Evolutionary conservation across 2,329 filamentous ascomycete genomes (phyloP).

Genomic region (Stagonosporopsis chrysanthemi): DNA sequence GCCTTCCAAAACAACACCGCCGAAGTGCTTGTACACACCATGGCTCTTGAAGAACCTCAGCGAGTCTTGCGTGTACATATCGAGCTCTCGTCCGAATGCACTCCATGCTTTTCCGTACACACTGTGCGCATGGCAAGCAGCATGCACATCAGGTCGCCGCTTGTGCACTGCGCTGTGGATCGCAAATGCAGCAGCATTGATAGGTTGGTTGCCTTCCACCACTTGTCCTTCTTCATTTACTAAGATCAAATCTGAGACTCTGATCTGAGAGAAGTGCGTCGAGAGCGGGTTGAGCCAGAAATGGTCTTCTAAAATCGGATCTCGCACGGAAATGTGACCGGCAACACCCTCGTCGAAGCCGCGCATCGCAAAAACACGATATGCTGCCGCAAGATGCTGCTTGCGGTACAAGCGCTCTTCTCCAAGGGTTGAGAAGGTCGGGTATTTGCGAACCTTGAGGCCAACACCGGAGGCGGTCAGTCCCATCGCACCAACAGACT

Average conservation of each 20-base stretch:
- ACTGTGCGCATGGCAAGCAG: conserved; percentile 56
- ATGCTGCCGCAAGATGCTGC: conserved; percentile 57
- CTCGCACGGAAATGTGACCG: conserved; percentile 56
- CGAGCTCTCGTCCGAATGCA: conserved; percentile 55
- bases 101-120: conserved; percentile 58
- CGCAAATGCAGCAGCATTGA: conserved; percentile 58
- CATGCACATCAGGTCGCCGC: conserved; percentile 49
- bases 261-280: conserved; percentile 55
- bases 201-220: conserved; percentile 50
- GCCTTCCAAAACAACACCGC: conserved; percentile 52
- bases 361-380: conserved; percentile 47
- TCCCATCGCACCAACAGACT: conserved; percentile 55
- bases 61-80: conserved; percentile 59
- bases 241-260: conserved; percentile 53
- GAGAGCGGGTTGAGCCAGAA: conserved; percentile 55
- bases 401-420: conserved; percentile 55
- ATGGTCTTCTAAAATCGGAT: conserved; percentile 44
- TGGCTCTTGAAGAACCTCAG: conserved; percentile 53
- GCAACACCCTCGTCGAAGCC: conserved; percentile 54
- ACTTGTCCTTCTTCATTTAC: conserved; percentile 54
- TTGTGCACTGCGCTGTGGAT: conserved; percentile 56
- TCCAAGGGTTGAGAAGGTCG: conserved; percentile 48
- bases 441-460: conserved; percentile 57
- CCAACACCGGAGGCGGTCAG: conserved; percentile 55
- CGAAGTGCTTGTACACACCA: conserved; percentile 52